Conservation (phyloP, 768 basidiomycete species). For the Termitomyces sp. region DNA sequence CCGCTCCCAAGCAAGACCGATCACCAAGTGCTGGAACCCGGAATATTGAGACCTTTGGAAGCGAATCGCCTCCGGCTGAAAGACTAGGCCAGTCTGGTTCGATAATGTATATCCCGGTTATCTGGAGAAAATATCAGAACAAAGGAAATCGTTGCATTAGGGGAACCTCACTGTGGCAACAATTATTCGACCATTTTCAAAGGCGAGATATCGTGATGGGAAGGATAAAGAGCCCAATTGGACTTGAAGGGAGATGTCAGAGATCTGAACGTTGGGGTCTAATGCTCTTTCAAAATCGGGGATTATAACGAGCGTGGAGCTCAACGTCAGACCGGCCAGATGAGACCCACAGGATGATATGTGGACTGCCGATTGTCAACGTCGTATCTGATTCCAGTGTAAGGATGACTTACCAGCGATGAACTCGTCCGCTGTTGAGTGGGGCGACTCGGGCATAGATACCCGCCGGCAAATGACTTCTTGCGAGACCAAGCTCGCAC, state of each 20-base stretch:
- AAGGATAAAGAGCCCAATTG: conserved; percentile 35
- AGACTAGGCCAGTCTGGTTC: conserved; percentile 18
- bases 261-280: conserved; percentile 18
- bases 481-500: conserved; percentile 2
- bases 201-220: conserved; percentile 44
- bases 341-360: conserved; percentile 47
- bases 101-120: conserved; percentile 27
- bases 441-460: not conserved
- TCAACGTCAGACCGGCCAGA: conserved; percentile 32
- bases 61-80: not conserved
- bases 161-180: conserved; percentile 39
- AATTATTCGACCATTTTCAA: conserved; percentile 38
- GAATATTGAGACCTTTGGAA: conserved; percentile 18
- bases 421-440: conserved; percentile 35
- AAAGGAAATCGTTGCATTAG: not conserved
- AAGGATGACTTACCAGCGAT: conserved; percentile 33
- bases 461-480: not conserved
- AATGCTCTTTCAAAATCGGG: conserved; percentile 37
- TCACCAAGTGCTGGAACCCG: conserved; percentile 28
- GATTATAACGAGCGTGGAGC: conserved; percentile 37
- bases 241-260: conserved; percentile 31
- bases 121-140: conserved; percentile 13
- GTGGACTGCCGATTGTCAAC: conserved; percentile 24
- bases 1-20: conserved; percentile 19
- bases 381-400: not conserved